These are phyloP conservation scores for Yamadazyma membranifaciens DNA, from an alignment of 1,139 yeast species.

Conservation along the genomic window DNA sequence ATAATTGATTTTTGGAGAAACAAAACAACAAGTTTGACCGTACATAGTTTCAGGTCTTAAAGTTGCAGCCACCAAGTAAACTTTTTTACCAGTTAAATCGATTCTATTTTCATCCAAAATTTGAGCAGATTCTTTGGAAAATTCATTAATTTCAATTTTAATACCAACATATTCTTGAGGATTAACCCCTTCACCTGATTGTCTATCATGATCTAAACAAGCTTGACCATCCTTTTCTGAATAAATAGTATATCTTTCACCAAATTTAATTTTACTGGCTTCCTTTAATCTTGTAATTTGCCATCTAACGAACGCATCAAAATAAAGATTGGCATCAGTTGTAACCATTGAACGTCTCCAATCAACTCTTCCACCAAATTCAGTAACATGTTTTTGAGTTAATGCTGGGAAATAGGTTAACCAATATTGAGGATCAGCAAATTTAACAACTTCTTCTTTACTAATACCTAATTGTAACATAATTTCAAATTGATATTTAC, in stretches of 20 bases:
- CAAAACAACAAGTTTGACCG: constrained; percentile 98
- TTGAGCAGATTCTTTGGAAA: constrained; percentile 54
- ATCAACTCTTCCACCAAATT: constrained; percentile 91
- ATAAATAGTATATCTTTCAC: constrained; percentile 96
- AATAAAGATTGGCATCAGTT: constrained; percentile 92
- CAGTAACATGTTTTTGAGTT: constrained; percentile 75
- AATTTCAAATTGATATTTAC: constrained; percentile 92
- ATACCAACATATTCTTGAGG: constrained; percentile 97
- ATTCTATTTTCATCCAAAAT: constrained; percentile 48
- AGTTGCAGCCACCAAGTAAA: constrained; percentile 92
- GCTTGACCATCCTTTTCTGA: constrained; percentile 99
- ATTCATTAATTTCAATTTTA: constrained; percentile 72
- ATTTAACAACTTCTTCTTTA: constrained; percentile 75
- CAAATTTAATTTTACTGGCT: constrained; percentile 89
- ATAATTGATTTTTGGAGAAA: constrained; percentile 89
- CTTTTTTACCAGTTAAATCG: constrained; percentile 52
- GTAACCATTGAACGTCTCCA: constrained; percentile 98
- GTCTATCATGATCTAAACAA: constrained; percentile 99
- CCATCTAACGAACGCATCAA: constrained; percentile 96
- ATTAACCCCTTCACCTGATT: constrained; percentile 93
- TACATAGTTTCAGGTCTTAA: constrained; percentile 99
- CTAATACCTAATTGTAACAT: constrained; percentile 92
- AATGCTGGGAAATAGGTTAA: constrained; percentile 87
- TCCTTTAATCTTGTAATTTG: constrained; percentile 88
- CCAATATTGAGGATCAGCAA: constrained; percentile 92